phyloP scores from a whole-genome alignment of 1,139 yeast genomes.

The Blastobotrys proliferans region DNA sequence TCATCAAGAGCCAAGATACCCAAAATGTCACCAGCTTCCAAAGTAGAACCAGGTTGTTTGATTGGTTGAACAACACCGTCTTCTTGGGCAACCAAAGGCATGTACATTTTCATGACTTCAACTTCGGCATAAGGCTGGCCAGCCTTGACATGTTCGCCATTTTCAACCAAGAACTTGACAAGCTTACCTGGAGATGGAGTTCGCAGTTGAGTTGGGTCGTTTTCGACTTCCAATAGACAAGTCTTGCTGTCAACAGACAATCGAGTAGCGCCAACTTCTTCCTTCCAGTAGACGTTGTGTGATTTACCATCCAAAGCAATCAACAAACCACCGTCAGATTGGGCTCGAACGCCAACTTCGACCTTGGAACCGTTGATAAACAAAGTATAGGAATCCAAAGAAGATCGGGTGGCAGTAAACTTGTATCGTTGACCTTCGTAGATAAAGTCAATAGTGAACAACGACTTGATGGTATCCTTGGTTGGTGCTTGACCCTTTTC shows the following conservation, averaged over 20 bases:
- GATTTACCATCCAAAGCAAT: slow-evolving; percentile 88
- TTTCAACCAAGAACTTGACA: slow-evolving; percentile 87
- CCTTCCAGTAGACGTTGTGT: slow-evolving; percentile 95
- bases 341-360: slow-evolving; percentile 78
- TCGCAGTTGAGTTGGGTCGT: slow-evolving; percentile 96
- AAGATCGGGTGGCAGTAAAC: slow-evolving; percentile 92
- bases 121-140: slow-evolving; percentile 98
- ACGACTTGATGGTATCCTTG: slow-evolving; percentile 72
- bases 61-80: slow-evolving; percentile 88
- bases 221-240: slow-evolving; percentile 87
- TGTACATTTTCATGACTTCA: slow-evolving; percentile 94
- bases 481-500: slow-evolving; percentile 96
- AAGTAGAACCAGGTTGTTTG: slow-evolving; percentile 98
- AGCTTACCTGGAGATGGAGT: slow-evolving; percentile 99
- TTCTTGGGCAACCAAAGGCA: slow-evolving; percentile 75
- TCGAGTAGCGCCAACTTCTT: slow-evolving; percentile 95
- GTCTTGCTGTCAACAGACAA: slow-evolving; percentile 93
- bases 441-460: slow-evolving; percentile 89
- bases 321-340: slow-evolving; percentile 92
- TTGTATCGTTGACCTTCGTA: slow-evolving; percentile 91
- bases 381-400: slow-evolving; percentile 76
- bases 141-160: slow-evolving; percentile 86
- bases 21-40: slow-evolving; percentile 92
- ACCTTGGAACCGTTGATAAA: slow-evolving; percentile 91
- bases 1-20: slow-evolving; percentile 94